Conservation (phyloP, 2,329 filamentous ascomycete genomes). For the Claviceps sorghi region DNA sequence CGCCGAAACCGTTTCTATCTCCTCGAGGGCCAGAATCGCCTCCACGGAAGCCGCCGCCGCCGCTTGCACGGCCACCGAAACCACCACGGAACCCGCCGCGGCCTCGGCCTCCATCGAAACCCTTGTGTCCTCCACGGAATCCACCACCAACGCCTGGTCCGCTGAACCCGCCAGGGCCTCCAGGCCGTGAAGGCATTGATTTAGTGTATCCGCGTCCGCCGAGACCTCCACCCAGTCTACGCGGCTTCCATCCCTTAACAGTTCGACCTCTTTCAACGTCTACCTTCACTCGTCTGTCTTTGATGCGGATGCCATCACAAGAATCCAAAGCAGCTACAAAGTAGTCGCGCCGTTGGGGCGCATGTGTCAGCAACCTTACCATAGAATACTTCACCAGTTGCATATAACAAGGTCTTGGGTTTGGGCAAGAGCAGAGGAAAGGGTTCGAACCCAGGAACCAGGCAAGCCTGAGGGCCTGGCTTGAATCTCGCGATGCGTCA, state of each 20-base stretch:
- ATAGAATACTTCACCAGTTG: slow-evolving; percentile 13
- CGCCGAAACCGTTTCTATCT: slow-evolving; percentile 30
- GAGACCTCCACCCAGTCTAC: slow-evolving; percentile 79
- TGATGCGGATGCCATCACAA: slow-evolving; percentile 80
- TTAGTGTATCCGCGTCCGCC: slow-evolving; percentile 91
- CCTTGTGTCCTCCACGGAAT: slow-evolving; percentile 31
- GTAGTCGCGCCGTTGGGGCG: slow-evolving; percentile 40
- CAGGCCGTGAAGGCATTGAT: slow-evolving; percentile 56
- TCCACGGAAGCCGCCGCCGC: slow-evolving; percentile 38
- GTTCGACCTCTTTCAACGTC: slow-evolving; percentile 94
- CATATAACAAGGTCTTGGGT: neutral
- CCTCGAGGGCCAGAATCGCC: slow-evolving; percentile 22
- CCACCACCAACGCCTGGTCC: slow-evolving; percentile 35
- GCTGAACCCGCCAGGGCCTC: slow-evolving; percentile 43
- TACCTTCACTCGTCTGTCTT: slow-evolving; percentile 79
- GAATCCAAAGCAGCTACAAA: slow-evolving; percentile 73
- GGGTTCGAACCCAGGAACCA: slow-evolving; percentile 21
- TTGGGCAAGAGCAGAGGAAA: slow-evolving; percentile 9
- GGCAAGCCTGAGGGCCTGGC: slow-evolving; percentile 43
- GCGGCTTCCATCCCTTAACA: slow-evolving; percentile 83
- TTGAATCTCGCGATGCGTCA: slow-evolving; percentile 30
- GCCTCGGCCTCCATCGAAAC: slow-evolving; percentile 30
- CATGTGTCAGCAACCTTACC: slow-evolving; percentile 55
- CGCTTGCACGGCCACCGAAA: slow-evolving; percentile 38
- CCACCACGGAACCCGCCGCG: slow-evolving; percentile 24